Conservation (phyloP, 768 basidiomycete genomes). For the Suillus subalutaceus region DNA sequence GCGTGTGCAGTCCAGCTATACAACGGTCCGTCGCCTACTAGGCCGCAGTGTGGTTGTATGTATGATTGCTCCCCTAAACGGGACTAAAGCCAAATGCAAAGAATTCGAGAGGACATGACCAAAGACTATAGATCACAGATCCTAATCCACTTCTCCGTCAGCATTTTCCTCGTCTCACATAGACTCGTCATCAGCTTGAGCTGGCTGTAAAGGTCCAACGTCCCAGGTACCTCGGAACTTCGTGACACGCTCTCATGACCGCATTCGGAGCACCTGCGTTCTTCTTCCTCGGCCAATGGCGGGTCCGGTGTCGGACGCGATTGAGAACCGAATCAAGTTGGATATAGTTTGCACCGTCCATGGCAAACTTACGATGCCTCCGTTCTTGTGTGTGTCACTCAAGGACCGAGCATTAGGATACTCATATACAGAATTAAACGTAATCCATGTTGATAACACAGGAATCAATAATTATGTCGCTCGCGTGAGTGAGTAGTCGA, state of each 20-base stretch:
- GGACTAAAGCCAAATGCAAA: too few species aligned
- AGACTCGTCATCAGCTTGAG: not conserved
- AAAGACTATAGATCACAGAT: not conserved
- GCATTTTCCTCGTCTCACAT: constrained; percentile 18
- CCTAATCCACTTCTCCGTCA: constrained; percentile 18
- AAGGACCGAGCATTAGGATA: constrained; percentile 12
- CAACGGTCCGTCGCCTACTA: too few species aligned
- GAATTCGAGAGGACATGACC: not conserved
- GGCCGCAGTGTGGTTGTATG: too few species aligned
- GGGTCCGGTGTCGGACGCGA: constrained; percentile 55
- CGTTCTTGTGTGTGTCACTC: constrained; percentile 58
- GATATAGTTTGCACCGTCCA: constrained; percentile 73
- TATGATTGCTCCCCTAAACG: too few species aligned
- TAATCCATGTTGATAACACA: not conserved
- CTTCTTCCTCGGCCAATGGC: constrained; percentile 26
- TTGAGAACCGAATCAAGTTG: constrained; percentile 76
- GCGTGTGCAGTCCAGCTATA: too few species aligned
- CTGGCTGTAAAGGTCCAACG: constrained; percentile 22
- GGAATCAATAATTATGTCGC: too few species aligned
- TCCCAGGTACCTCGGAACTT: constrained; percentile 24
- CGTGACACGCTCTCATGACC: constrained; percentile 13
- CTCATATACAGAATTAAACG: not conserved
- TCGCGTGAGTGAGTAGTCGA: too few species aligned
- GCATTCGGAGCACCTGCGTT: constrained; percentile 4
- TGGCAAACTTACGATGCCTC: constrained; percentile 78